These are phyloP conservation scores for Truncatella angustata DNA, from an alignment of 2,329 filamentous ascomycete species.

Conservation along the genomic window DNA sequence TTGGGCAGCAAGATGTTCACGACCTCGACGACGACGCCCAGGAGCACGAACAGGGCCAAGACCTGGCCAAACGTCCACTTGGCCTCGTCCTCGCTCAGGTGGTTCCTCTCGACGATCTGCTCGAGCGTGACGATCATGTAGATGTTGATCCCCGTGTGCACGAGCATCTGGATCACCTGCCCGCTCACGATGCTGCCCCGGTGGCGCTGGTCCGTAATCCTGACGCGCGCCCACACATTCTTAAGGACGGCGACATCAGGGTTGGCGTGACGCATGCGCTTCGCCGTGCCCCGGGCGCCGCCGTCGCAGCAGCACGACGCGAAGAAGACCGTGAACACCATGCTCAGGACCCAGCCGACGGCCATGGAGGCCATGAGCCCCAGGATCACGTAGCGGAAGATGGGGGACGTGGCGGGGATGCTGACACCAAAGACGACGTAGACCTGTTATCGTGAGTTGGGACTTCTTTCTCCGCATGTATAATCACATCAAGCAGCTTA, in stretches of 20 bases:
- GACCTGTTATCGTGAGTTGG: background rate
- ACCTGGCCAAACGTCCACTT: conserved; percentile 7
- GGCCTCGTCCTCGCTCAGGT: background rate
- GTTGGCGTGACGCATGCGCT: background rate
- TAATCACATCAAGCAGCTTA: too few relatives aligned
- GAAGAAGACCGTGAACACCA: conserved; percentile 4
- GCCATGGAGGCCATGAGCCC: conserved; percentile 6
- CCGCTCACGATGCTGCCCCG: background rate
- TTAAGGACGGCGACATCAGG: conserved; percentile 2
- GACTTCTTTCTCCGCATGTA: too few relatives aligned
- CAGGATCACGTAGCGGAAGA: conserved; percentile 7
- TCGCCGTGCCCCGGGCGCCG: background rate
- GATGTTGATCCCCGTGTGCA: conserved; percentile 7
- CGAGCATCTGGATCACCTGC: background rate
- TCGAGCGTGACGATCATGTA: conserved; percentile 9
- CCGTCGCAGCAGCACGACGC: conserved; percentile 3
- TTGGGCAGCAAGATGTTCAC: conserved; percentile 5
- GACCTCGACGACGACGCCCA: conserved; percentile 6
- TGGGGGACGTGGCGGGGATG: conserved; percentile 6
- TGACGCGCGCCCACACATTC: background rate
- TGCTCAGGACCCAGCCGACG: conserved; percentile 2
- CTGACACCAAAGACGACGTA: conserved; percentile 18
- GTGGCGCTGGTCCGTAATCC: background rate
- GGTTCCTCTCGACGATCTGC: conserved; percentile 3
- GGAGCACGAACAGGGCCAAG: conserved; percentile 5